Evolutionary conservation across 192 early-diverging fungal species (phyloP).

Genomic region (Kickxella alabastrina): DNA sequence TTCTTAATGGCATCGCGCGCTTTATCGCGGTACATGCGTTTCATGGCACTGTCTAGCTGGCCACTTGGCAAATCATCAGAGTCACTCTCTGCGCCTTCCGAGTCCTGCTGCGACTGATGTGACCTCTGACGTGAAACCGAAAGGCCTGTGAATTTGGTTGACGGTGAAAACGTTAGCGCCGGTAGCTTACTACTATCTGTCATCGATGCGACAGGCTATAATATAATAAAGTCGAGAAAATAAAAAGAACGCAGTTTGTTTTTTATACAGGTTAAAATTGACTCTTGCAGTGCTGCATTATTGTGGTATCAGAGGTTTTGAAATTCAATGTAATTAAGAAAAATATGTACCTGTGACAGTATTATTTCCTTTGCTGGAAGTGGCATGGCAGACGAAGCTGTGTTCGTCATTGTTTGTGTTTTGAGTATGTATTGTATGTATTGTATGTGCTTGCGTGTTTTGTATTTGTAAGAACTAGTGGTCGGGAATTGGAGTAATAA

Average conservation of each 20-base stretch:
- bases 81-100: conserved; percentile 41
- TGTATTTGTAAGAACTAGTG: conserved; percentile 2
- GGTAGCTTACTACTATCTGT: conserved; percentile 15
- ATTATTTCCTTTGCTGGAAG: conserved; percentile 13
- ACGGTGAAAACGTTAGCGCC: conserved; percentile 40
- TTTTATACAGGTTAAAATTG: no score
- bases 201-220: no score
- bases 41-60: conserved; percentile 25
- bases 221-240: neutral
- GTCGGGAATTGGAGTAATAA: conserved; percentile 6
- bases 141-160: conserved; percentile 32
- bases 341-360: conserved; percentile 27
- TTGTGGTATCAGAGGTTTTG: no score
- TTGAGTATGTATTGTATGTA: neutral
- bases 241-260: no score
- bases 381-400: conserved; percentile 44
- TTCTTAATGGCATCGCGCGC: conserved; percentile 39
- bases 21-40: conserved; percentile 32
- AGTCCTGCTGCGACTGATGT: conserved; percentile 20
- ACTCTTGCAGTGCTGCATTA: no score
- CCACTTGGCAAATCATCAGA: conserved; percentile 27
- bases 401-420: conserved; percentile 25
- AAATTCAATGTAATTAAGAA: no score
- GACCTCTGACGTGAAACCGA: conserved; percentile 6
- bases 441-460: neutral